A percentile compares a stretch with the other conserved stretches of the same genome.
Evolutionary conservation across 2,329 filamentous ascomycete species (phyloP).

Genomic region (Metarhizium album): DNA sequence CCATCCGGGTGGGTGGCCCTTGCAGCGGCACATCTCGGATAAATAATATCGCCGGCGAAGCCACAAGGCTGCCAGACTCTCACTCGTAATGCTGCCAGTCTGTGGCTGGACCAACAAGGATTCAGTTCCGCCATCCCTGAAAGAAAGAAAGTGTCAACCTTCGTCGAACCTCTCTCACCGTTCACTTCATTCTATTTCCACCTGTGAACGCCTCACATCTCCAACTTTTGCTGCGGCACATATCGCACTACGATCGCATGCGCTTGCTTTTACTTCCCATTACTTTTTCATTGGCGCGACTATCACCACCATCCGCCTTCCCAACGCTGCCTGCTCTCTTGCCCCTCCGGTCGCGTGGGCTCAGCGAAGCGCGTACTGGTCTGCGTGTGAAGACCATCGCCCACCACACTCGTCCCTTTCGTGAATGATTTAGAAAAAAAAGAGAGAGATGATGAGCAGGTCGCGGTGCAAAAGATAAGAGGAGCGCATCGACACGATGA

Average conservation of each 20-base stretch:
- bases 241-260: conserved; percentile 10
- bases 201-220: conserved; percentile 2
- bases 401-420: conserved; percentile 11
- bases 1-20: too few relatives aligned
- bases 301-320: conserved; percentile 24
- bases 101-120: conserved; percentile 4
- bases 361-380: conserved; percentile 15
- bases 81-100: background rate
- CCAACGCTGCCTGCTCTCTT: conserved; percentile 1
- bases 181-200: conserved; percentile 4
- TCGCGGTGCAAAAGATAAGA: conserved; percentile 41
- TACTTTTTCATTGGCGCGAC: background rate
- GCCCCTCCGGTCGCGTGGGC: conserved; percentile 30
- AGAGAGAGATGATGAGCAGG: conserved; percentile 46
- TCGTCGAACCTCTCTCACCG: conserved; percentile 5
- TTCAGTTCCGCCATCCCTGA: conserved; percentile 7
- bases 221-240: conserved; percentile 2
- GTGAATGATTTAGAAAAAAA: conserved; percentile 13
- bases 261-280: background rate
- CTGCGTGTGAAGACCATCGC: conserved; percentile 5
- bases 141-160: conserved; percentile 4
- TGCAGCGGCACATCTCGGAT: too few relatives aligned
- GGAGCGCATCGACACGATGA: conserved; percentile 52
- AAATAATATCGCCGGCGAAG: too few relatives aligned
- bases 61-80: background rate